These are phyloP conservation scores for Geopyxis carbonaria DNA, from an alignment of 495 filamentous ascomycete species.

Conservation along the genomic window DNA sequence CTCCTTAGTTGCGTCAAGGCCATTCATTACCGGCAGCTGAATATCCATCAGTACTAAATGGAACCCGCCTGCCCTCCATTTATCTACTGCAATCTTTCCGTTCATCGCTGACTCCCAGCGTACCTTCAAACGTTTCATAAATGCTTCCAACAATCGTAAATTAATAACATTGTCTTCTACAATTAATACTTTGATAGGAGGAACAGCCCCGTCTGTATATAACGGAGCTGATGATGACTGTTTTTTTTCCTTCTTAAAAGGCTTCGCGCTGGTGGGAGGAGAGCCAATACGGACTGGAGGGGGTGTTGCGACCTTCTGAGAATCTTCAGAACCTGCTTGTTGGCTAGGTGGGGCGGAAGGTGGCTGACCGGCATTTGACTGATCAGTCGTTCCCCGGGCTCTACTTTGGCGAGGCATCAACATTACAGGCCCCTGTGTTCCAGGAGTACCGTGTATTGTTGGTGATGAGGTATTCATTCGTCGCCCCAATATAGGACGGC, in stretches of 20 bases:
- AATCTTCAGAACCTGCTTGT: slow-evolving; percentile 38
- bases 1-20: slow-evolving; percentile 90
- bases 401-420: slow-evolving; percentile 20
- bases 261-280: slow-evolving; percentile 42
- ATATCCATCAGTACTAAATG: slow-evolving; percentile 98
- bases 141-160: slow-evolving; percentile 75
- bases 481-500: slow-evolving; percentile 33
- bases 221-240: slow-evolving; percentile 34
- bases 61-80: slow-evolving; percentile 89
- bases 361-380: slow-evolving; percentile 19
- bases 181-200: slow-evolving; percentile 92
- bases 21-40: slow-evolving; percentile 92
- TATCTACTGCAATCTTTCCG: slow-evolving; percentile 75
- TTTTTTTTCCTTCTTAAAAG: slow-evolving; percentile 34
- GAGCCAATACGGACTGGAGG: slow-evolving; percentile 45
- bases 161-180: slow-evolving; percentile 99
- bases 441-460: background rate
- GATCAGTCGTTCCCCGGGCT: slow-evolving; percentile 20
- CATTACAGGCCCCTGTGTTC: slow-evolving; percentile 9
- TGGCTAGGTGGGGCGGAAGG: slow-evolving; percentile 35
- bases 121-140: slow-evolving; percentile 91
- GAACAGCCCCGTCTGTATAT: slow-evolving; percentile 65
- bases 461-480: slow-evolving; percentile 73
- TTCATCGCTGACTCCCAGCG: slow-evolving; percentile 97
- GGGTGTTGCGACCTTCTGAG: slow-evolving; percentile 35